Evolutionary conservation across 2,329 filamentous ascomycete genomes (phyloP), one percentile per base, ranked within the genome.

Genomic region (Aureobasidium sp.): DNA sequence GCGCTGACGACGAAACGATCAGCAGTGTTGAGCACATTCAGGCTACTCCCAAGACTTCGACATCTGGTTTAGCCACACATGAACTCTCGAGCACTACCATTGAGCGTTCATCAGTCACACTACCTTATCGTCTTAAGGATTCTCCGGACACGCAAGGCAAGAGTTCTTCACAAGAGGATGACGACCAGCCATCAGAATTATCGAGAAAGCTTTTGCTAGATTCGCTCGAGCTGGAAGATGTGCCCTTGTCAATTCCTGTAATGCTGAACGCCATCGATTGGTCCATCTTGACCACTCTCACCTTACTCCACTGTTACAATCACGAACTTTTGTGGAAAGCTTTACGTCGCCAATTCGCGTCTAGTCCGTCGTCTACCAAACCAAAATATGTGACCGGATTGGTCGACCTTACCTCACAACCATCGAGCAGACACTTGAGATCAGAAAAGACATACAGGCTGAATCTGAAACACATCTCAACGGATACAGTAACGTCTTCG

Each of bases 311-410:
- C 64, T 94, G 90, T 69, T 78, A 81, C 39, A 83, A 89, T 58
- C 85, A 91, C 68, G 88, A 92, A 63, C 81, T 82, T 61, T 77
- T 94, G 2, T 94, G 89, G 89, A 87, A 85, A 68, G 82, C 85
- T 59, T 78, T 94, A 13, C 83, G 85, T 54, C 81, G 83, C 11
- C 55, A 59, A 61, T 51, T 36, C 21, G 30, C 59, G n/a, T 13
- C 49, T 21, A 25, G 11, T 36, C 47, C n/a, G n/a, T n/a, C 30
- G n/a, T n/a, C 32, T 27, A 39, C 10, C n/a, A 44, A 41, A 37
- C 27, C 16, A 41, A 44, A 13, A 41, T 41, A 54, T 21, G 25
- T 27, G 3, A 30, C 48, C 13, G 25, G 25, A n/a, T 5, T n/a
- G 21, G 21, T 21, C 7, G 30, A 39, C 30, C 9, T 14, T 16